Base-by-base conservation (phyloP, 805 yeast species). In the Barnettozyma botsteinii region DNA sequence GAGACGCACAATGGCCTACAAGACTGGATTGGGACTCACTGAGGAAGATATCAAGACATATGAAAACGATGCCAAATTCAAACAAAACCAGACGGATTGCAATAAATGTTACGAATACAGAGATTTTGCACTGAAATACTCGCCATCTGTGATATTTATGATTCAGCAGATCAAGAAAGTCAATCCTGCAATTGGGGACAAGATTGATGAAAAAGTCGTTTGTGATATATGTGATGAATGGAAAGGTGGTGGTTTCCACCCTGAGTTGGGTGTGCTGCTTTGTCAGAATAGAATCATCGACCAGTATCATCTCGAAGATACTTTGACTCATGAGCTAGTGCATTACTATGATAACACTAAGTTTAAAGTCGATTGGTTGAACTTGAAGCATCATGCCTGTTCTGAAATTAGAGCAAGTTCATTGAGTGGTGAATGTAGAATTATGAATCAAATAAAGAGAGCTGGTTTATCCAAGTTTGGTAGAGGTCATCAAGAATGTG, bases 341-440 rank as follows among this genome's bases (percentile, higher is more conserved):
- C 98, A 93, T 61, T 93, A 88, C 46, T 93, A 86, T 61, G 98
- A 93, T 62, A 81, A 88, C 55, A 67, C 85, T 48, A 82, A 87
- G 60, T 93, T 93, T 68, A 69, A 86, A 40, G 88, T 93, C 3
- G 86, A 93, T 60, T 84, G 96, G 83, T 55, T 72, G 41, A 77
- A 91, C 60, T 66, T 93, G 56, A 76, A 78, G 54, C 98, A 93
- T 57, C 98, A 91, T 58, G 98, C 98, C 1, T 93, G 98, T 60
- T 81, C 97, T 1, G 98, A 93, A 61, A 86, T 93, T 37, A 71
- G 98, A 44, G 98, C 98, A 0, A 81, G 94, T 10, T 81, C 87
- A 50, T 69, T 93, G 18, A 83, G 95, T 56, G 98, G 98, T 7
- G 98, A 93, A 57, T 93, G 98, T 63, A 74, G 98, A 22, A 78